Conservation (phyloP, 164 flowering plant genomes). For the Piper betle region DNA sequence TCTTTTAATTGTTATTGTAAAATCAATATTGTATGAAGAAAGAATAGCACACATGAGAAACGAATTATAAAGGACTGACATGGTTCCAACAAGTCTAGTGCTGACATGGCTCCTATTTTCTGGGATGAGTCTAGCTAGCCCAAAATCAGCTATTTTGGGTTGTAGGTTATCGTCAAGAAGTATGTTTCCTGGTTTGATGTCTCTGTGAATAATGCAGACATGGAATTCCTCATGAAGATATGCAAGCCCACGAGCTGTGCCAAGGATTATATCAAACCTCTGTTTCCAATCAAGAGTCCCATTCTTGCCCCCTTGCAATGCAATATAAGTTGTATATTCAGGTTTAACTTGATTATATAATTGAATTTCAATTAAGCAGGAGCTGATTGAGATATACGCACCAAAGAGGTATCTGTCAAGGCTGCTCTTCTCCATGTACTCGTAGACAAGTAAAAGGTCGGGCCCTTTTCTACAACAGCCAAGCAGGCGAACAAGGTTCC, state of each 20-base stretch:
- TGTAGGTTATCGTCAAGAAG: conserved; percentile 43
- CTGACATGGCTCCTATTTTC: conserved; percentile 41
- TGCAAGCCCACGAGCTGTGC: conserved; percentile 48
- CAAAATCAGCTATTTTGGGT: conserved; percentile 52
- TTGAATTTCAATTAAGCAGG: too few relatives aligned
- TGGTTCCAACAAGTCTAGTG: conserved; percentile 54
- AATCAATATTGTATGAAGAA: too few relatives aligned
- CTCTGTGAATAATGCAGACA: conserved; percentile 45
- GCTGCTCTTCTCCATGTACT: conserved; percentile 48
- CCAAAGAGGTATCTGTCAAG: conserved; percentile 37
- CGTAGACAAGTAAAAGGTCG: conserved; percentile 38
- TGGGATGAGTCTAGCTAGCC: conserved; percentile 49
- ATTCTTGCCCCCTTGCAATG: conserved; percentile 4
- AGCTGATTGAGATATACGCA: conserved; percentile 3
- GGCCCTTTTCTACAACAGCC: conserved; percentile 47
- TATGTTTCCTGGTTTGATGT: conserved; percentile 45
- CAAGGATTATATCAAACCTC: conserved; percentile 6
- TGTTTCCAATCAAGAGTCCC: neutral
- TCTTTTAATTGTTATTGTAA: too few relatives aligned
- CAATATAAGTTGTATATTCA: too few relatives aligned
- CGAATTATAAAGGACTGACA: conserved; percentile 14
- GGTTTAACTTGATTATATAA: too few relatives aligned
- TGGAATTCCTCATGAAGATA: conserved; percentile 52
- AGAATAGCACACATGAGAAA: neutral
- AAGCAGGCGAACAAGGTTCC: conserved; percentile 45